phyloP scores from a whole-genome alignment of 495 filamentous ascomycete genomes.

The Hypoxylon subgilvum region DNA sequence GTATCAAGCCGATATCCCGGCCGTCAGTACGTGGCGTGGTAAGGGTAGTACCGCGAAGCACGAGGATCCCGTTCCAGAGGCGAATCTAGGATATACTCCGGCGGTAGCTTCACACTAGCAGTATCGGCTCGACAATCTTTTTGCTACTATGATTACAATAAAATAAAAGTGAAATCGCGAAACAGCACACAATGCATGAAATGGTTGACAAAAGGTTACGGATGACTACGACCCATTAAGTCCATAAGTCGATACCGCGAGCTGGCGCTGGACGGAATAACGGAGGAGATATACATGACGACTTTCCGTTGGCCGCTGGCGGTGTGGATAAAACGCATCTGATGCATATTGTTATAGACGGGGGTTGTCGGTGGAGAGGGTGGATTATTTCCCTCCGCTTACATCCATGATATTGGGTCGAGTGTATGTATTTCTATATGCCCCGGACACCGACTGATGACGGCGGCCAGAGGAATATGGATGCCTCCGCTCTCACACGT shows the following conservation, averaged over 20 bases:
- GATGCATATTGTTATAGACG: constrained; percentile 34
- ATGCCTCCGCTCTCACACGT: not conserved
- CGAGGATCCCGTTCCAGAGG: constrained; percentile 55
- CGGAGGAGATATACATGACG: constrained; percentile 14
- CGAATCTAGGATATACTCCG: constrained; percentile 23
- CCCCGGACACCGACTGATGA: constrained; percentile 1
- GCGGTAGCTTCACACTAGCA: constrained; percentile 18
- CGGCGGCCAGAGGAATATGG: not conserved
- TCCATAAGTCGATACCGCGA: constrained; percentile 6
- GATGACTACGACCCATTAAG: not conserved
- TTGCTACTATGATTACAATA: constrained; percentile 9
- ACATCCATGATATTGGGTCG: constrained; percentile 11
- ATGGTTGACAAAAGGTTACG: not conserved
- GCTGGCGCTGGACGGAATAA: constrained; percentile 17
- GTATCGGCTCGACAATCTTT: not conserved
- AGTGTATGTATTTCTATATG: constrained; percentile 12
- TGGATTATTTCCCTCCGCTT: not conserved
- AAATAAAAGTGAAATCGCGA: no score
- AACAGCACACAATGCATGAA: no score
- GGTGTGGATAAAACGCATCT: constrained; percentile 32
- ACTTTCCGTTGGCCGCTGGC: constrained; percentile 5
- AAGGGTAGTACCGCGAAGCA: constrained; percentile 88
- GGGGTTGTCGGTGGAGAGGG: constrained; percentile 10
- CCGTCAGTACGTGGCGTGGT: constrained; percentile 91
- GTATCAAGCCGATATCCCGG: constrained; percentile 87